These are phyloP conservation scores for Phytophthora cryptogea DNA, from an alignment of 352 stramenopile genomes.

Conservation along the genomic window DNA sequence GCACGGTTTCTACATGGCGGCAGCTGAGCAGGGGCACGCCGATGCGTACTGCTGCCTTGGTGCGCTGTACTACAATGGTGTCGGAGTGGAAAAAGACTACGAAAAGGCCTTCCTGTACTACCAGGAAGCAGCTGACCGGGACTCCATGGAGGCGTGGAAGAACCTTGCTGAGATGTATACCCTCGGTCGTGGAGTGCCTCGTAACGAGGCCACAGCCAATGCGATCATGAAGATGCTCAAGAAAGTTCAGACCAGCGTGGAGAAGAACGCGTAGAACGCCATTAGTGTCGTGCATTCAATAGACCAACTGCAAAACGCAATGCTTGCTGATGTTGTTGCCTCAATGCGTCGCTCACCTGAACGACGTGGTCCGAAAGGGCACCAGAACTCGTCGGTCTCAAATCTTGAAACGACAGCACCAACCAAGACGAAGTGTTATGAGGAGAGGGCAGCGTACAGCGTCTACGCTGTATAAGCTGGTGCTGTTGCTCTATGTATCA, in stretches of 20 bases:
- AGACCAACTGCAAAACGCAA: slow-evolving; percentile 2
- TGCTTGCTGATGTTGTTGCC: not conserved
- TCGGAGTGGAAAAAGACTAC: slow-evolving; percentile 71
- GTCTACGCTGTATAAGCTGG: slow-evolving; percentile 9
- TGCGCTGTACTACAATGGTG: slow-evolving; percentile 78
- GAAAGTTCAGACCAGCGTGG: slow-evolving; percentile 50
- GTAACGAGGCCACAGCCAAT: slow-evolving; percentile 77
- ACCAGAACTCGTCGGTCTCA: not conserved
- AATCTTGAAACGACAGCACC: slow-evolving; percentile 30
- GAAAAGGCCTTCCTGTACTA: slow-evolving; percentile 87
- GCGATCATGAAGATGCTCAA: slow-evolving; percentile 89
- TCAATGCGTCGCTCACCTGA: not conserved
- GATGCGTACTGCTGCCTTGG: slow-evolving; percentile 85
- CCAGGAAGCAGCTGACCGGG: slow-evolving; percentile 78
- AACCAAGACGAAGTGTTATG: slow-evolving; percentile 14
- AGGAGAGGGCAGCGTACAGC: slow-evolving; percentile 1
- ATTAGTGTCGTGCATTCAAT: not conserved
- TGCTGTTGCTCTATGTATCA: slow-evolving; percentile 11
- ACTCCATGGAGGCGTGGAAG: slow-evolving; percentile 89
- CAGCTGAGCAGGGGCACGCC: slow-evolving; percentile 65
- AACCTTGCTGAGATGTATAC: slow-evolving; percentile 90
- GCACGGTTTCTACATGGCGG: slow-evolving; percentile 67
- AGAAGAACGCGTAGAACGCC: slow-evolving; percentile 13
- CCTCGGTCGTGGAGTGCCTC: slow-evolving; percentile 69
- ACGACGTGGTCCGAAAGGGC: slow-evolving; percentile 12